Evolutionary conservation across 352 stramenopile genomes (phyloP), one percentile per base, ranked within the genome.

Genomic region (Phytophthora vignae): DNA sequence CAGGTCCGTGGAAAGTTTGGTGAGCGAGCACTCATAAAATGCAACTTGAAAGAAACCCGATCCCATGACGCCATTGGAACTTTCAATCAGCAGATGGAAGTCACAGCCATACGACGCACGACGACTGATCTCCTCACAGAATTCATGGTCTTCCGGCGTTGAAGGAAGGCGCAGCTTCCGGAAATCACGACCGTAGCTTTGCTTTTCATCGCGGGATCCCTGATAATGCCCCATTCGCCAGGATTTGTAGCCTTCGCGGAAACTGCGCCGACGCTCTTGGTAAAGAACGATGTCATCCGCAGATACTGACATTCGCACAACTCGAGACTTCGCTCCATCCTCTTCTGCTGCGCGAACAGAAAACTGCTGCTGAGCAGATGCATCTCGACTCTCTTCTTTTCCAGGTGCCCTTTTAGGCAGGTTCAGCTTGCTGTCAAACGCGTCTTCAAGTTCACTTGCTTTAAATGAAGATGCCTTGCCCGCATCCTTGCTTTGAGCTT

Each of bases 1-100:
- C 12, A 83, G 64, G 31, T 84, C 74, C 3, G 72, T 77, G 2
- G 85, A 84, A 8, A 95, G 65, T n/a, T 77, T 76, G n/a, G 76
- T 73, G 7, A 95, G 59, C 4, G 87, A 94, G 55, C 88, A 95
- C 67, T 97, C 90, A 49, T 96, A 96, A 57, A 97, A 96, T 9
- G 88, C 84, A 60, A 97, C 85, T 61, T 95, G 90, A 60, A 97
- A 94, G 62, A 94, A 94, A 0, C 90, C 88, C 7, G 88, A 94
- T 0, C 87, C 83, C 6, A 90, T 36, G 6, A 57, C 55, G 4
- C 79, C 85, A 29, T 80, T 71, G n/a, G 73, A 61, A 60, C 71
- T 83, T 60, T 93, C 81, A 63, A 96, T 89, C 9, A 95, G 57
- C n/a, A 96, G 49, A 55, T 96, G 88, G 60, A 90, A 93, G 63